Evolutionary conservation across 2,329 filamentous ascomycete genomes (phyloP), one percentile per base, ranked within the genome.

Genomic region (Emergomyces pasteurianus): DNA sequence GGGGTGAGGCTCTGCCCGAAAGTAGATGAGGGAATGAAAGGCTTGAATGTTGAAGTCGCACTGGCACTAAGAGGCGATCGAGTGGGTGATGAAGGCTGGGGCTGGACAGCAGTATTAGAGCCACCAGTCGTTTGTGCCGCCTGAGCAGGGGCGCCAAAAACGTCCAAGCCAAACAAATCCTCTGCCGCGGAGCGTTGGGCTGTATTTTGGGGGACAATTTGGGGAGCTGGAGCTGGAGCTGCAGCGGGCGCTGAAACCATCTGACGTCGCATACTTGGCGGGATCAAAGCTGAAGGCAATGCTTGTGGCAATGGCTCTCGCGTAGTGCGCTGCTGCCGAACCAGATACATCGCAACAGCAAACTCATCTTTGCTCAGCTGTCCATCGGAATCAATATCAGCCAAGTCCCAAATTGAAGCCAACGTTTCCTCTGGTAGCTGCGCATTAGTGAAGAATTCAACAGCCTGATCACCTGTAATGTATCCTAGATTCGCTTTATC

Each of bases 321-420:
- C 64, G 86, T 87, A 65, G 83, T 88, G 59, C 92, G 83, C 72
- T 96, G 92, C 72, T 95, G 89, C 63, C 92, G 85, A 68, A 99
- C 96, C 58, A 99, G 80, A 71, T 95, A 95, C 92, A 99, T 96
- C 59, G 94, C 92, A 54, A 99, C 91, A 0, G 94, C 91, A 71
- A 99, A 99, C 68, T 96, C 92, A 66, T 99, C 94, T 67, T 84
- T 85, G 54, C 83, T 91, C 61, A 99, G 79, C 61, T 88, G 86
- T 12, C 94, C 94, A 67, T 92, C 88, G 8, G 90, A 94, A 70
- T 90, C 90, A 74, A 96, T 90, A 74, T 99, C 94, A 16, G 94
- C 88, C 36, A 99, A 83, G 72, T 99, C 94, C 94, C 94, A 99
- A 65, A 99, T 95, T 68, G 95, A 89, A 36, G 94, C 94, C 59